Percentiles rank a stretch among this genome's conserved stretches.
phyloP scores from a whole-genome alignment of 257 asterid genomes.

The Solanum appendiculatum region DNA sequence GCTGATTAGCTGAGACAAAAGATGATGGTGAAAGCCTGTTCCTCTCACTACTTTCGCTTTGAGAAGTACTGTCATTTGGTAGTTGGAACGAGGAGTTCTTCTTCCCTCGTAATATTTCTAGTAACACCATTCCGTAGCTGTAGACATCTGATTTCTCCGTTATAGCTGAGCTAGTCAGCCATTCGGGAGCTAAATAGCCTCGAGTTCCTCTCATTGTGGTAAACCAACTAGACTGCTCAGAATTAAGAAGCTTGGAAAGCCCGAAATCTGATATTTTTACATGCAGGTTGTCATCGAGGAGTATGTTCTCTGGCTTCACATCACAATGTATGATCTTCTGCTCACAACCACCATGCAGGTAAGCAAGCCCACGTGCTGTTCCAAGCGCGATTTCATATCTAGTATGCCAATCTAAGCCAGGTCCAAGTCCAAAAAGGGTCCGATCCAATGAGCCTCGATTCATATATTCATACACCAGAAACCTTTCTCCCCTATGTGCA shows the following conservation, averaged over 20 bases:
- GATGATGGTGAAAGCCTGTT: not conserved
- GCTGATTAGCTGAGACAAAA: conserved; percentile 5
- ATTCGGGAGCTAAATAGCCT: conserved; percentile 77
- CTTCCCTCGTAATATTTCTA: conserved; percentile 67
- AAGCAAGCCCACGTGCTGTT: conserved; percentile 68
- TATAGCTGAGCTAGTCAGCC: conserved; percentile 70
- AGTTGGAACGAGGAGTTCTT: conserved; percentile 44
- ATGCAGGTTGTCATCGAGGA: conserved; percentile 45
- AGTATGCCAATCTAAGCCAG: conserved; percentile 57
- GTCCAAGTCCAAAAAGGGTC: conserved; percentile 50
- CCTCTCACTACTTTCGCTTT: conserved; percentile 1
- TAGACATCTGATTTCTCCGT: conserved; percentile 74
- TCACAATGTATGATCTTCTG: conserved; percentile 74
- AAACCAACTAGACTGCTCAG: conserved; percentile 45
- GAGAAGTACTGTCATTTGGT: conserved; percentile 19
- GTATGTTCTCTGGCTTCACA: conserved; percentile 72
- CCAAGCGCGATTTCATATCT: conserved; percentile 58
- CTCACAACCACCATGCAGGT: conserved; percentile 61
- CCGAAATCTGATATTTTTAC: conserved; percentile 78
- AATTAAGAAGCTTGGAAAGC: conserved; percentile 55
- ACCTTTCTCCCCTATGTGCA: conserved; percentile 40
- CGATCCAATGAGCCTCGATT: conserved; percentile 61
- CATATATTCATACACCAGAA: conserved; percentile 78
- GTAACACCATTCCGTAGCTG: conserved; percentile 65
- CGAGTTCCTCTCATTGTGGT: conserved; percentile 89